Percentiles rank a stretch among this genome's conserved stretches.
Conservation (phyloP, 495 filamentous ascomycete species). For the Penicillium argentinense region DNA sequence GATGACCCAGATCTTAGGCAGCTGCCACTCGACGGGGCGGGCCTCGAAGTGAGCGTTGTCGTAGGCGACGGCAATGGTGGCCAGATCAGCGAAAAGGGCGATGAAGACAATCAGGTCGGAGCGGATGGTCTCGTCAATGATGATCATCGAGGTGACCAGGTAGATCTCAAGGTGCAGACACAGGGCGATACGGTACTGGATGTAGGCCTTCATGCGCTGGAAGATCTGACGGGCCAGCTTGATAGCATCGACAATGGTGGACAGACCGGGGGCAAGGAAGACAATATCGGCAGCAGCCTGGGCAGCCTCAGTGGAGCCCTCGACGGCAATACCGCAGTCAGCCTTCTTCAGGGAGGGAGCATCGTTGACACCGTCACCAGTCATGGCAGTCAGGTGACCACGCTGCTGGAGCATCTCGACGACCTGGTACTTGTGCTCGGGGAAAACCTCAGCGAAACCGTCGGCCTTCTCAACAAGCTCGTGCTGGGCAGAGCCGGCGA, state of each 20-base stretch:
- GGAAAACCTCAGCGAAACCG: conserved; percentile 76
- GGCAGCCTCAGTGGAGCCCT: conserved; percentile 74
- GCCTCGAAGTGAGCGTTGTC: conserved; percentile 73
- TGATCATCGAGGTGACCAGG: conserved; percentile 75
- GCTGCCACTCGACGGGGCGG: conserved; percentile 73
- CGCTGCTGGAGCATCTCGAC: conserved; percentile 74
- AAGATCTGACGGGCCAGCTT: conserved; percentile 79
- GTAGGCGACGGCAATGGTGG: conserved; percentile 74
- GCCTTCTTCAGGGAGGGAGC: conserved; percentile 73
- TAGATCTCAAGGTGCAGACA: conserved; percentile 77
- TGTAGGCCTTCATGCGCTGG: conserved; percentile 82
- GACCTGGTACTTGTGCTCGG: conserved; percentile 78
- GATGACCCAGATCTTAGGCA: conserved; percentile 78
- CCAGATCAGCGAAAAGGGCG: conserved; percentile 74
- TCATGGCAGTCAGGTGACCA: conserved; percentile 75
- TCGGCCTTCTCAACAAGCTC: conserved; percentile 75
- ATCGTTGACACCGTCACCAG: conserved; percentile 75
- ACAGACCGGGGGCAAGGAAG: conserved; percentile 75
- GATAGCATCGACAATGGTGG: conserved; percentile 74
- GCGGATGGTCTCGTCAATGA: conserved; percentile 69
- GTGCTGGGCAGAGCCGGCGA: conserved; percentile 70
- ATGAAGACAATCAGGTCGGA: conserved; percentile 73
- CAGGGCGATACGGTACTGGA: conserved; percentile 78
- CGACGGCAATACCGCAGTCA: conserved; percentile 75
- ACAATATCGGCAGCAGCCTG: conserved; percentile 78